phyloP scores from a whole-genome alignment of 768 basidiomycete genomes.

The Neoboletus brunneissimus region DNA sequence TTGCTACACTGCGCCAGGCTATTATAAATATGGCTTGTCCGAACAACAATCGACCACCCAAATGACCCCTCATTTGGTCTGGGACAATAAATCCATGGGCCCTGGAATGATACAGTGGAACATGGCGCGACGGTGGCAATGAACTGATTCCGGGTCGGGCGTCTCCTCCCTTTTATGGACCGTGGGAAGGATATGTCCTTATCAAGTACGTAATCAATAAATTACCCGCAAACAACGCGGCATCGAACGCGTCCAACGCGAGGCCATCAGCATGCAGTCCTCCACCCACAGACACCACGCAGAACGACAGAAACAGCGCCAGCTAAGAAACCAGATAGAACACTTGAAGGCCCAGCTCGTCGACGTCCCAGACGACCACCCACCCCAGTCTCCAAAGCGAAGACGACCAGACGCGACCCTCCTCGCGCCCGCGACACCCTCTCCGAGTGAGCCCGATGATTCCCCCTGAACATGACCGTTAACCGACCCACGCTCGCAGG shows the following conservation, averaged over 20 bases:
- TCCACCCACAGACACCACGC: conserved; percentile 40
- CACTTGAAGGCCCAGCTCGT: conserved; percentile 53
- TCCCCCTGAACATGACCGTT: not conserved
- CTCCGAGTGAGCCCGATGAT: conserved; percentile 54
- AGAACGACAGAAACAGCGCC: conserved; percentile 43
- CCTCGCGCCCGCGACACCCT: conserved; percentile 53
- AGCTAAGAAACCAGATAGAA: conserved; percentile 55
- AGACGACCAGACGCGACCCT: conserved; percentile 40
- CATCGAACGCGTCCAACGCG: conserved; percentile 16
- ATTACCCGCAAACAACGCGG: conserved; percentile 21
- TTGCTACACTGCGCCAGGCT: conserved; percentile 1
- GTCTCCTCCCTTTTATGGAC: not conserved
- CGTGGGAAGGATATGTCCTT: conserved; percentile 14
- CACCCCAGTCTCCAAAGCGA: conserved; percentile 43
- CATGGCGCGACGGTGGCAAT: conserved; percentile 7
- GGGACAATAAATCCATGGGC: conserved; percentile 3
- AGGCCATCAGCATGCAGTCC: conserved; percentile 49
- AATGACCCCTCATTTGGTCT: not conserved
- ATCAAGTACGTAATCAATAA: conserved; percentile 18
- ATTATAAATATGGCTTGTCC: conserved; percentile 8
- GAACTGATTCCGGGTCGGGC: conserved; percentile 11
- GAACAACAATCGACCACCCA: not conserved
- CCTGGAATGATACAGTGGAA: conserved; percentile 7
- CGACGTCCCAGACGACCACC: conserved; percentile 30
- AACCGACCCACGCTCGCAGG: conserved; percentile 14